phyloP scores from a whole-genome alignment of 352 stramenopile genomes.

The Globisporangium spiculum region DNA sequence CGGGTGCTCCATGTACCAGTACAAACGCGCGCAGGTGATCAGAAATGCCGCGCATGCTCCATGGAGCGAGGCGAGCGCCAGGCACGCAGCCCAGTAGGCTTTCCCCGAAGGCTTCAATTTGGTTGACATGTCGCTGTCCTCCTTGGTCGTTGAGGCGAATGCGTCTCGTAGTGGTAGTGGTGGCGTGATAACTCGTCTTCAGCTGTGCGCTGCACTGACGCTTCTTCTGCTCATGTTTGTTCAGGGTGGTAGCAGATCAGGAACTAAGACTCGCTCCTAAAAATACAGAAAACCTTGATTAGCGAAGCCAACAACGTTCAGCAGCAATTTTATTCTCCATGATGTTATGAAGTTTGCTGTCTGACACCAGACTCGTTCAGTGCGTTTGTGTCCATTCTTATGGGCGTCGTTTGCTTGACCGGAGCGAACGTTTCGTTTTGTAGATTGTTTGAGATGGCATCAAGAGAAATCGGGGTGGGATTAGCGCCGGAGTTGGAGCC shows the following conservation, averaged over 20 bases:
- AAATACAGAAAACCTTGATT: not conserved
- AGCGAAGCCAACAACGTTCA: not conserved
- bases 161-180: not conserved
- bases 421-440: too few species aligned
- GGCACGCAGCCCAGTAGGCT: not conserved
- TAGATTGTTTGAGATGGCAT: too few species aligned
- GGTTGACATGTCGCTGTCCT: not conserved
- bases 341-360: too few species aligned
- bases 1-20: conserved; percentile 26
- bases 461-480: too few species aligned
- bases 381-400: too few species aligned
- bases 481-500: too few species aligned
- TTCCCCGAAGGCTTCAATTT: not conserved
- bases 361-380: too few species aligned
- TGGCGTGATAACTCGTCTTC: not conserved
- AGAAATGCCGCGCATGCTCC: conserved; percentile 21
- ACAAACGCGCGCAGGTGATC: conserved; percentile 17
- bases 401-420: too few species aligned
- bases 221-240: not conserved
- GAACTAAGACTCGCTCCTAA: not conserved
- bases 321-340: not conserved
- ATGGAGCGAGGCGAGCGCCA: not conserved
- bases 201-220: not conserved
- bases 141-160: too few species aligned
- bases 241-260: not conserved